Evolutionary conservation across 129 eudicot species (phyloP), one percentile per base, ranked within the genome.

Genomic region (Flaveria brownii): DNA sequence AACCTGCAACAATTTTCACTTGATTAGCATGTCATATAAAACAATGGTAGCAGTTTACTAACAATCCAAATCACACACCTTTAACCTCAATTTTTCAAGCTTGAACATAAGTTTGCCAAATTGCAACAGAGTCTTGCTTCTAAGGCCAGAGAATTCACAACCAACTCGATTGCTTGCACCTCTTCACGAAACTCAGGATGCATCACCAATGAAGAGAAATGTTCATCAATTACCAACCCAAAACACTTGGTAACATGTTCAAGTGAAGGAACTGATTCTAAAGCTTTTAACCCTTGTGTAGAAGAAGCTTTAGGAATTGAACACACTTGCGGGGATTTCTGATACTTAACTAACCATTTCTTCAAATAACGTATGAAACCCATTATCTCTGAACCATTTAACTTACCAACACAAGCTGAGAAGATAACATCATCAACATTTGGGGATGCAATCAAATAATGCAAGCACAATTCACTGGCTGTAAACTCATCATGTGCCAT

Each of bases 301-400:
- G 82, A 78, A 5, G 84, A 73, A 9, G 78, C 87, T 74, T 88
- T 79, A 14, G 79, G 80, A 73, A 82, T 82, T 14, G 90, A 86
- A 62, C 66, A 60, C 6, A 81, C 96, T 59, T 84, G 87, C 16
- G 97, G 96, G 69, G 87, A 93, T 75, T 87, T 93, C 80, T 88
- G 87, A 66, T 88, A 93, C 73, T 93, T 93, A 57, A 71, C 68
- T 80, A 93, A 80, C 97, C 97, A 93, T 76, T 88, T 93, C 57
- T 78, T 87, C 79, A 90, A 66, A 74, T 93, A 93, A 69, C 76
- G 69, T 72, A 90, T 77, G 77, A 93, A 82, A 50, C 85, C 63
- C 87, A 87, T 78, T 55, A 88, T 78, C 86, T 93, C 96, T 20
- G 67, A 78, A 23, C 89, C 91, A 71, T 84, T 84, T 64, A 93